Base-by-base conservation (phyloP, 306 rosid species). In the Oemleria cerasiformis region DNA sequence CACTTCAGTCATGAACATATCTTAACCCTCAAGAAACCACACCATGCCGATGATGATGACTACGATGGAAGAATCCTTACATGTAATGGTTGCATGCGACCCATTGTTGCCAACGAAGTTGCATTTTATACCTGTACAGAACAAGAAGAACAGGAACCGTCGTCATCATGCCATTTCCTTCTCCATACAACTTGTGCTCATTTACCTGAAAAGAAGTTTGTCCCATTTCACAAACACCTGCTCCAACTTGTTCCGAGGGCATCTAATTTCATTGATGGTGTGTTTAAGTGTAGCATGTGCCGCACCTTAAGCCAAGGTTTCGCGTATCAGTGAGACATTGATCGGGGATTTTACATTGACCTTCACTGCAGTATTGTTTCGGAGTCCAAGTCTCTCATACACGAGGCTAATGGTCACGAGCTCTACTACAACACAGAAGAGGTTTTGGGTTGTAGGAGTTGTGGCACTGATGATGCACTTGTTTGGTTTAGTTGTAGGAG, bases 11-110 rank as follows among this genome's bases (percentile, higher is more conserved):
- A 8, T 20, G 7, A 54, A 54, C 59, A 54, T 54, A 9, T 54
- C 14, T 20, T 54, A 4, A 2, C 20, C 59, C 59, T 20, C 15
- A 13, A 11, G 2, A 7, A n/a, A n/a, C n/a, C n/a, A n/a, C n/a
- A n/a, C n/a, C n/a, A n/a, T n/a, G n/a, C n/a, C n/a, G n/a, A n/a
- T n/a, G n/a, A n/a, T n/a, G n/a, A n/a, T n/a, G n/a, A n/a, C n/a
- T n/a, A n/a, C n/a, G n/a, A n/a, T n/a, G n/a, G 44, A 5, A 17
- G 9, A 34, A 10, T n/a, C n/a, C n/a, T 9, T 49, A 34, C 72
- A 9, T 67, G 71, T 17, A 7, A 49, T 7, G 47, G 45, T 67
- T 67, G 72, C 47, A 17, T n/a, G 23, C 47, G n/a, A 50, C 60
- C 60, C 36, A 36, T 67, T 34, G n/a, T 21, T 10, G 38, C 5